Evolutionary conservation across 164 flowering plant species (phyloP).

Genomic region (Liquidambar formosana): DNA sequence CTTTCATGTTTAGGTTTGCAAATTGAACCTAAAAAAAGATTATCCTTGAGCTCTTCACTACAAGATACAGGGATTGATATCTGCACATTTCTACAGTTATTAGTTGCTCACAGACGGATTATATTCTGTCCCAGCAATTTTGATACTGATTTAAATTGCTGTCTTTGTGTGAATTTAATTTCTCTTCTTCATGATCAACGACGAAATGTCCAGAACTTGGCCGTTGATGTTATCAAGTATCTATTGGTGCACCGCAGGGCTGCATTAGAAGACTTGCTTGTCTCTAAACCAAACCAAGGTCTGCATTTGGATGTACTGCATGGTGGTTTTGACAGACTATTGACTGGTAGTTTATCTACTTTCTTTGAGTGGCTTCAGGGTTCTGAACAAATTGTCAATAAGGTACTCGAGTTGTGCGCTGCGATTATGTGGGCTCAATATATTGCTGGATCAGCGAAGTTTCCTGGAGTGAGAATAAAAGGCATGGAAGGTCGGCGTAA

Average conservation of each 20-base stretch:
- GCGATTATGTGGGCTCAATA: slow-evolving; percentile 95
- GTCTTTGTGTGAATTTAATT: slow-evolving; percentile 84
- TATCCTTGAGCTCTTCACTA: slow-evolving; percentile 23
- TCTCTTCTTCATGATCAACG: slow-evolving; percentile 79
- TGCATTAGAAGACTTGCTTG: slow-evolving; percentile 87
- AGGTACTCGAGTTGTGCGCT: slow-evolving; percentile 90
- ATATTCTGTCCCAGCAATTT: slow-evolving; percentile 90
- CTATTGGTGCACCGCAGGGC: slow-evolving; percentile 88
- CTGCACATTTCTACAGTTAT: slow-evolving; percentile 74
- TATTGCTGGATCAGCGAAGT: slow-evolving; percentile 86
- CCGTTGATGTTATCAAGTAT: slow-evolving; percentile 77
- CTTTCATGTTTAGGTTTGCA: slow-evolving; percentile 71
- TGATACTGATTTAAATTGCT: slow-evolving; percentile 88
- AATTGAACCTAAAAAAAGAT: slow-evolving; percentile 56
- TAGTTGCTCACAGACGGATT: slow-evolving; percentile 83
- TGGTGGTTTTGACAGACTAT: slow-evolving; percentile 89
- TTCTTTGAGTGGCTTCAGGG: slow-evolving; percentile 83
- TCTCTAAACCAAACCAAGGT: slow-evolving; percentile 87
- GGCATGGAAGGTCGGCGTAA: slow-evolving; percentile 93
- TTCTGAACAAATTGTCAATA: slow-evolving; percentile 69
- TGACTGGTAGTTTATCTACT: slow-evolving; percentile 62
- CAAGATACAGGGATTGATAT: slow-evolving; percentile 74
- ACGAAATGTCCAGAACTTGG: slow-evolving; percentile 58
- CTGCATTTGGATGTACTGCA: slow-evolving; percentile 79
- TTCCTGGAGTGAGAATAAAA: slow-evolving; percentile 91